Conservation (phyloP, 2,329 filamentous ascomycete genomes). For the Orbilia brochopaga region DNA sequence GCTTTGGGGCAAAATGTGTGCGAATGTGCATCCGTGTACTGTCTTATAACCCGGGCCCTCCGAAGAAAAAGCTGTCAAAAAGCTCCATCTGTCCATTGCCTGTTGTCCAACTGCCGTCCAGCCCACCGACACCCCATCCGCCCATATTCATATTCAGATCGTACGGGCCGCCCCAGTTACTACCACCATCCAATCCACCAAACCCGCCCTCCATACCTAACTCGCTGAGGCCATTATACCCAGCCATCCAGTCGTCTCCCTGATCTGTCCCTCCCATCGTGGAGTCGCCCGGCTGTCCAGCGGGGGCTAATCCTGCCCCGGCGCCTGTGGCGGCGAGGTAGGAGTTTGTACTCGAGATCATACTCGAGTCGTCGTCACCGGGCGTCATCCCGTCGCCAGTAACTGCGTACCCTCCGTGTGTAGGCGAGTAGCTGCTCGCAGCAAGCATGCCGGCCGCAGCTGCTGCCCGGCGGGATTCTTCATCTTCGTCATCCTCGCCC, state of each 20-base stretch:
- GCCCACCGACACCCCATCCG: constrained; percentile 40
- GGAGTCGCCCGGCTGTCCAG: constrained; percentile 51
- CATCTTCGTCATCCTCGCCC: constrained; percentile 40
- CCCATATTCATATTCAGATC: constrained; percentile 50
- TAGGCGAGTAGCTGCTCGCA: constrained; percentile 33
- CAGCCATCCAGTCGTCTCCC: constrained; percentile 37
- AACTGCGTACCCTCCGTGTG: constrained; percentile 21
- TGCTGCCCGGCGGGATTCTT: constrained; percentile 26
- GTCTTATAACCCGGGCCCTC: constrained; percentile 56
- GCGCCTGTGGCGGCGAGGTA: constrained; percentile 47
- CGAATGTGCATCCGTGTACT: background rate
- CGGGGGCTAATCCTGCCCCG: constrained; percentile 31
- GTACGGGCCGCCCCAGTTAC: constrained; percentile 44
- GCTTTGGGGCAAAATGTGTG: background rate
- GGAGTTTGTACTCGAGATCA: constrained; percentile 47
- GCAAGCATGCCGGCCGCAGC: constrained; percentile 40
- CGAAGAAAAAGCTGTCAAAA: constrained; percentile 77
- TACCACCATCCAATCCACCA: constrained; percentile 37
- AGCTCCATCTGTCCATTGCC: constrained; percentile 67
- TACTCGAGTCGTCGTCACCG: constrained; percentile 38
- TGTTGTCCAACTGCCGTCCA: constrained; percentile 52
- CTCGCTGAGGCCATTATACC: constrained; percentile 34
- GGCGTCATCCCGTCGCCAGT: constrained; percentile 34
- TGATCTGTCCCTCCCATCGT: constrained; percentile 28
- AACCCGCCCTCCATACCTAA: constrained; percentile 34